phyloP scores from a whole-genome alignment of 805 yeast genomes.

The Candida orba region DNA sequence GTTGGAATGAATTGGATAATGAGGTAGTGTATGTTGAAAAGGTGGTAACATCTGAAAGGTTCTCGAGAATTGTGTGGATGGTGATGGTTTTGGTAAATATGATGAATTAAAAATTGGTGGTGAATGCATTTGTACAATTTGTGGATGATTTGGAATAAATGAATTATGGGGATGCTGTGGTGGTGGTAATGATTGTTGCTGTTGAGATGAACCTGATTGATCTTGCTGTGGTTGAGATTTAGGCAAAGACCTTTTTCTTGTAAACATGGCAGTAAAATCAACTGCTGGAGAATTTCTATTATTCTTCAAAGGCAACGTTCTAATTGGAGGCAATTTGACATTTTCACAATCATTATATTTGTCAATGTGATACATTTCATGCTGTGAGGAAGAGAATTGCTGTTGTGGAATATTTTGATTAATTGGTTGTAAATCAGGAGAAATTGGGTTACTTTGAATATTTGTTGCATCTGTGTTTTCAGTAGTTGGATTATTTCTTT shows the following conservation, averaged over 20 bases:
- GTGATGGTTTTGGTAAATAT: conserved; percentile 7
- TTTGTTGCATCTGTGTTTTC: conserved; percentile 1
- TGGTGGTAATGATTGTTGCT: background rate
- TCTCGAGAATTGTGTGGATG: conserved; percentile 8
- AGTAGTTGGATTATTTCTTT: conserved; percentile 30
- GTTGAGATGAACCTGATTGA: background rate
- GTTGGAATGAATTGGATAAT: background rate
- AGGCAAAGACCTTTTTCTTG: conserved; percentile 8
- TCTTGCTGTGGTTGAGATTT: conserved; percentile 2
- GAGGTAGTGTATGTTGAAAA: conserved; percentile 7
- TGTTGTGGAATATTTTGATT: background rate
- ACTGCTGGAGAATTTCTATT: conserved; percentile 26
- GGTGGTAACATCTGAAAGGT: conserved; percentile 7
- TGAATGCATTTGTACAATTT: conserved; percentile 1
- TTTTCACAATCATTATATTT: conserved; percentile 5
- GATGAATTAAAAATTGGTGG: conserved; percentile 1
- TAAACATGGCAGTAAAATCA: conserved; percentile 33
- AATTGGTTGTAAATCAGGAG: conserved; percentile 5
- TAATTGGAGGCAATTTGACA: conserved; percentile 20
- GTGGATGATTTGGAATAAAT: conserved; percentile 3
- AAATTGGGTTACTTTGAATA: background rate
- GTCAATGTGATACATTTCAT: background rate
- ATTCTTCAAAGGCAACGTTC: conserved; percentile 16
- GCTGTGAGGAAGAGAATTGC: too few relatives aligned
- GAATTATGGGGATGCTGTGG: conserved; percentile 5